Evolutionary conservation across 768 basidiomycete genomes (phyloP).

Genomic region (Rhodosporidiobolus odoratus): DNA sequence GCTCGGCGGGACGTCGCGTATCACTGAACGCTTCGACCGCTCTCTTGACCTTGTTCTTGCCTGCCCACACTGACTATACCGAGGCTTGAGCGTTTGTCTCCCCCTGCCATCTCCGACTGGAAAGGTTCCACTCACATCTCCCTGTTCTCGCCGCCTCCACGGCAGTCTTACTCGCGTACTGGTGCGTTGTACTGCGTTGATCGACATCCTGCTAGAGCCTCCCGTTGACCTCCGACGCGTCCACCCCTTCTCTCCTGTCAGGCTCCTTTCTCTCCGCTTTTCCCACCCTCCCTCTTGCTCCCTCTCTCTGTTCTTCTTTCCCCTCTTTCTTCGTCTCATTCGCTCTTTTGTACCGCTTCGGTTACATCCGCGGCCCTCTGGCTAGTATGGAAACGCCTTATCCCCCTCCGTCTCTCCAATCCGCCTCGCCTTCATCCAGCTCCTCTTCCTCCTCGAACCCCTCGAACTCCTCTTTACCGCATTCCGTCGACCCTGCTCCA

Average conservation of each 20-base stretch:
- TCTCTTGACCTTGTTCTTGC: too few species aligned
- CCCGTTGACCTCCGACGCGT: background rate
- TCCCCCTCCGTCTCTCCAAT: background rate
- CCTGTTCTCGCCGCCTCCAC: background rate
- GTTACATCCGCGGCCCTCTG: background rate
- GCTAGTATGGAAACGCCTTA: constrained; percentile 29
- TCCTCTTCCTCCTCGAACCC: background rate
- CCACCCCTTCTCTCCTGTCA: background rate
- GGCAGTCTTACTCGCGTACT: background rate
- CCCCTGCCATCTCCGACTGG: background rate
- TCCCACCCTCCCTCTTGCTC: background rate
- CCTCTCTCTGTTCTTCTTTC: background rate
- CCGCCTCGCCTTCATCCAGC: background rate
- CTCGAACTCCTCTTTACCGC: background rate
- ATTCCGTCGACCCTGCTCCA: background rate
- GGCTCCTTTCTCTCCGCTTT: background rate
- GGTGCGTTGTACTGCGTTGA: background rate
- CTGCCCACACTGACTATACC: background rate
- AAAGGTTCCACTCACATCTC: background rate
- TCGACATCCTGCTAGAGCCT: background rate
- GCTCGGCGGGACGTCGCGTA: too few species aligned
- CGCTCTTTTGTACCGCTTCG: too few species aligned
- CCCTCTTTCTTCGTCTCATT: background rate
- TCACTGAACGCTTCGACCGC: too few species aligned
- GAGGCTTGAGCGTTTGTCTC: background rate